phyloP scores from a whole-genome alignment of 1,139 yeast genomes.

The Pneumocystis oryctolagi region DNA sequence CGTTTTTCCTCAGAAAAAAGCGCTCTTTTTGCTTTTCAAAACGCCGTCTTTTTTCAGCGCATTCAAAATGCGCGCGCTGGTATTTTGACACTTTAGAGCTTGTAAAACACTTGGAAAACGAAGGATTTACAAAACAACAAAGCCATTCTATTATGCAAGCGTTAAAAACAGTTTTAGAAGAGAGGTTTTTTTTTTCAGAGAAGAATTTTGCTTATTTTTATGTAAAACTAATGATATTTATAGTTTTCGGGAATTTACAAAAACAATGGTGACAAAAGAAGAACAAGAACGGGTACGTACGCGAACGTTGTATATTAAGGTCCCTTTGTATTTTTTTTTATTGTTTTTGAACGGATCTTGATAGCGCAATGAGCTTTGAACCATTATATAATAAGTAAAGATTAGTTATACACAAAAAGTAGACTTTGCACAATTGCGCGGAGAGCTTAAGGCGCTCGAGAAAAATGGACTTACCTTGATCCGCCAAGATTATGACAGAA shows the following conservation, averaged over 20 bases:
- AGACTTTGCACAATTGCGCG: constrained; percentile 84
- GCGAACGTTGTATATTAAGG: neutral
- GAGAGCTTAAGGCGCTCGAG: constrained; percentile 79
- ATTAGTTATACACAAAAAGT: constrained; percentile 91
- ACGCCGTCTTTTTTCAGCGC: neutral
- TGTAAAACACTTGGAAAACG: constrained; percentile 48
- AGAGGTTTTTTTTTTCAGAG: constrained; percentile 19
- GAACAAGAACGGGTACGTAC: constrained; percentile 8
- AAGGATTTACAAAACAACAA: constrained; percentile 63
- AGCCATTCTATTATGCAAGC: constrained; percentile 68
- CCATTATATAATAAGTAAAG: constrained; percentile 31
- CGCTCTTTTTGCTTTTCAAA: neutral
- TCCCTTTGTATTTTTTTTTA: neutral
- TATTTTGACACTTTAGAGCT: constrained; percentile 67
- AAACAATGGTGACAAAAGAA: constrained; percentile 9
- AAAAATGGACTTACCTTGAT: constrained; percentile 69
- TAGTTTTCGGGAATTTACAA: constrained; percentile 6
- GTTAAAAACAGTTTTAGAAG: constrained; percentile 62
- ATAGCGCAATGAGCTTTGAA: neutral
- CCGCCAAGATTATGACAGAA: constrained; percentile 74
- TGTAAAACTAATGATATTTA: constrained; percentile 30
- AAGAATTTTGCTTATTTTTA: constrained; percentile 49
- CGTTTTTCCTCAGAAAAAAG: neutral
- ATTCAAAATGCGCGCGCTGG: constrained; percentile 17
- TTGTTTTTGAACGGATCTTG: neutral